Evolutionary conservation across 768 basidiomycete species (phyloP).

Genomic region (Boletellus sp.): DNA sequence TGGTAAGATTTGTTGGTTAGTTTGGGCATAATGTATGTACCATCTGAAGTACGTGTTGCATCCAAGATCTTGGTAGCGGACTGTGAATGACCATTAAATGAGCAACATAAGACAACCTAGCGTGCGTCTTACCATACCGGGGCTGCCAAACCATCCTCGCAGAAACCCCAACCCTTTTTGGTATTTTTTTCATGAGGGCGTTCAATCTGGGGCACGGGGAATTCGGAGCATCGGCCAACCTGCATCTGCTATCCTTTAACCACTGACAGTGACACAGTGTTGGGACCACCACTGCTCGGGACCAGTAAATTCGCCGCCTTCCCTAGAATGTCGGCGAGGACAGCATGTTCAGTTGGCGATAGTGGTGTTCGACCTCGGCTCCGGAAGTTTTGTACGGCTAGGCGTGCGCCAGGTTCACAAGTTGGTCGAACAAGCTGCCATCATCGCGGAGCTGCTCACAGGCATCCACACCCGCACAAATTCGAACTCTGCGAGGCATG

Average conservation of each 20-base stretch:
- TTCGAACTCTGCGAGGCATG: too few species aligned
- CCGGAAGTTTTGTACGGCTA: too few species aligned
- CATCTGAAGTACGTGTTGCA: slow-evolving; percentile 29
- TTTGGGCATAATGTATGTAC: slow-evolving; percentile 31
- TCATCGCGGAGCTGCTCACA: too few species aligned
- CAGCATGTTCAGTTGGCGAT: not conserved
- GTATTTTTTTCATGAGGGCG: slow-evolving; percentile 16
- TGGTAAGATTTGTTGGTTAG: slow-evolving; percentile 7
- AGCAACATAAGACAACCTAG: not conserved
- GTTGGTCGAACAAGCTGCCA: too few species aligned
- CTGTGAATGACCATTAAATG: slow-evolving; percentile 2
- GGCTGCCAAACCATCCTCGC: slow-evolving; percentile 4
- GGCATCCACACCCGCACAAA: too few species aligned
- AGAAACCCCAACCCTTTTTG: not conserved
- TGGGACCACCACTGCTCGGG: slow-evolving; percentile 12
- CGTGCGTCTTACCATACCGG: not conserved
- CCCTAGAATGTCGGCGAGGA: not conserved
- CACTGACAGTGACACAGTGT: slow-evolving; percentile 7
- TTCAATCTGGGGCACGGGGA: slow-evolving; percentile 21
- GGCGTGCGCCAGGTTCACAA: too few species aligned
- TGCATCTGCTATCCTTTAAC: slow-evolving; percentile 14
- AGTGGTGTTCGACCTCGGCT: not conserved
- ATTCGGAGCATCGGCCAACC: slow-evolving; percentile 15
- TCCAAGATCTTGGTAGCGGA: slow-evolving; percentile 23
- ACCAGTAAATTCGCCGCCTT: slow-evolving; percentile 1